Conservation (phyloP, 805 yeast genomes). For the Metschnikowia corniflorae region DNA sequence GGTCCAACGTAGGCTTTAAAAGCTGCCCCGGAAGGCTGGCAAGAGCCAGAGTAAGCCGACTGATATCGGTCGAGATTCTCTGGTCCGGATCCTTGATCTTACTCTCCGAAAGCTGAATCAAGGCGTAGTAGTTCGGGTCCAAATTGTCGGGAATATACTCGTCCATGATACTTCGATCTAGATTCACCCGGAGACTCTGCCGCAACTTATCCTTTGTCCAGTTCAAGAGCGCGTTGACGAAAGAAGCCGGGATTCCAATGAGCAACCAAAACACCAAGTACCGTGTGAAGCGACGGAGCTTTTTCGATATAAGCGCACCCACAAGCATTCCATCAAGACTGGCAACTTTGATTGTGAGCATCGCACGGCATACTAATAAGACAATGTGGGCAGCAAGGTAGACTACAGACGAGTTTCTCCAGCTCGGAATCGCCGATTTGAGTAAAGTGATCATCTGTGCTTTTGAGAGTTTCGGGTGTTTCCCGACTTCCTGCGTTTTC, state of each 20-base stretch:
- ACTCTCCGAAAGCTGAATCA: constrained; percentile 54
- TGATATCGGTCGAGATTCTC: constrained; percentile 75
- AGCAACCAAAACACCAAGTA: constrained; percentile 74
- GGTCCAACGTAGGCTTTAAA: constrained; percentile 77
- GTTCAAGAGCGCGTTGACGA: constrained; percentile 66
- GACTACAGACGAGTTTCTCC: constrained; percentile 26
- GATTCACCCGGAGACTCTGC: constrained; percentile 54
- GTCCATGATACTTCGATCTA: constrained; percentile 62
- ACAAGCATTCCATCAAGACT: constrained; percentile 82
- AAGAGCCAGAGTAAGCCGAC: constrained; percentile 66
- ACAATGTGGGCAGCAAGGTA: constrained; percentile 51
- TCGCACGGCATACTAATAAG: constrained; percentile 63
- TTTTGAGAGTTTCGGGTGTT: constrained; percentile 25
- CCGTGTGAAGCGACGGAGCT: constrained; percentile 58
- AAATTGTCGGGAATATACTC: constrained; percentile 68
- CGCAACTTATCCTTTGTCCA: constrained; percentile 59
- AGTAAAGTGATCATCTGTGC: constrained; percentile 30
- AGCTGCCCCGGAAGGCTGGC: constrained; percentile 78
- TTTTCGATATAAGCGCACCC: constrained; percentile 71
- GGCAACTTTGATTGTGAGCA: constrained; percentile 78
- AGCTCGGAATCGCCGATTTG: constrained; percentile 34
- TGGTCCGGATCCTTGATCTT: constrained; percentile 75
- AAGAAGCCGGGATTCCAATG: constrained; percentile 81
- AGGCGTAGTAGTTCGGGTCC: constrained; percentile 69
- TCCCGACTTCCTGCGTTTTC: constrained; percentile 9